Evolutionary conservation across 768 basidiomycete species (phyloP), one percentile per base, ranked within the genome.

Genomic region (Lactarius evosmus): DNA sequence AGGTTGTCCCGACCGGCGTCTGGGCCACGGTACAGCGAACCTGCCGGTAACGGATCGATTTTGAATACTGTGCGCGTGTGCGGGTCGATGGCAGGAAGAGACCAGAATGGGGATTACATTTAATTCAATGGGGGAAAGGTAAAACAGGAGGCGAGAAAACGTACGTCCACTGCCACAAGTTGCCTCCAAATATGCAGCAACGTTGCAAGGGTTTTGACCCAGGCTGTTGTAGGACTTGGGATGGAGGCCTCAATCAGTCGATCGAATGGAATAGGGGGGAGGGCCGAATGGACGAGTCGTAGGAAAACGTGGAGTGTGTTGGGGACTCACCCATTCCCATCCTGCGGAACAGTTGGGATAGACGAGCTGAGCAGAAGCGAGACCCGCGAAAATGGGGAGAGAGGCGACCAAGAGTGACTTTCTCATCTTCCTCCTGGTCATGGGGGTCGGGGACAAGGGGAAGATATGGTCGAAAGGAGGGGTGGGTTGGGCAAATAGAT

Each of bases 301-400:
- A 11, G 1, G 34, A 51, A n/a, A 32, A 16, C 11, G 5, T 30
- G 14, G 30, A 19, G 14, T 38, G 25, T n/a, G n/a, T n/a, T n/a
- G n/a, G n/a, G 19, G 17, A 33, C 60, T 46, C 14, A 62, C 61
- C 61, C 61, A 62, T 4, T 62, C 34, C 44, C 34, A 62, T 50
- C 61, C 55, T 14, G 61, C 12, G 22, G 4, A 58, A 25, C 62
- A 63, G 30, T 63, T 63, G 16, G 62, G 62, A 58, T 33, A 58
- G 29, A 27, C 3, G 29, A 58, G 7, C 38, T 63, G 62, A 1
- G 62, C 56, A n/a, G 51, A 40, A 14, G 30, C n/a, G 29, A 17
- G 38, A 0, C 29, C 0, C 9, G 30, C 27, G 16, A 63, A 40
- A 44, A 63, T 17, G 16, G 32, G n/a, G 32, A 63, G 56, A 58